Evolutionary conservation across 768 basidiomycete species (phyloP), one percentile per base, ranked within the genome.

Genomic region (Auricularia cornea): DNA sequence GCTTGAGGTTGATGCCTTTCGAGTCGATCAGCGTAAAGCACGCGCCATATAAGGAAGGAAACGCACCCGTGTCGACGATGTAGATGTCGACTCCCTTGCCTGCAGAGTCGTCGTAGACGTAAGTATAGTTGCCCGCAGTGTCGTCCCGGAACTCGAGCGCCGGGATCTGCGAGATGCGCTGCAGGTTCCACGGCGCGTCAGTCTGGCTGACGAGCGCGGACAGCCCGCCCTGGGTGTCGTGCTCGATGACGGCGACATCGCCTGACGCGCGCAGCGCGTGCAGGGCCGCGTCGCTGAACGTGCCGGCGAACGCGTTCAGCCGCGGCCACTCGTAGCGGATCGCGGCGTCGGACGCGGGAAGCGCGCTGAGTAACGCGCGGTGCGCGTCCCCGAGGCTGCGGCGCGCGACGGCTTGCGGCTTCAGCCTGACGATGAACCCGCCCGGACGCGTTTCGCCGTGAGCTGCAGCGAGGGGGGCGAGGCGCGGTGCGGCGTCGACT

Each of bases 221-320:
- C 81, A 83, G 64, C 61, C 77, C 18, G 74, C 76, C 30, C 79
- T 73, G 63, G 77, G 75, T 63, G 70, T 72, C 40, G 68, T 68
- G 20, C 62, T 66, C 23, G 40, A 75, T 68, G 28, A 61, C 65
- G 32, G 68, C 70, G 20, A 75, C 72, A 30, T 72, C 72, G 6
- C 63, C 65, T 31, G 65, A 71, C 0, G 71, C 68, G 23, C 70
- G 68, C 26, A 75, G 67, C 4, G 65, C 29, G 20, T 70, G 67
- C 38, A 75, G 64, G 3, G 71, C 64, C 28, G 64, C 68, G 0
- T 66, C 67, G 40, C 29, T 31, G 54, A 71, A 65, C 10, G 40
- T 63, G 16, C 35, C 35, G 35, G 35, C 35, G 35, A 38, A 38
- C 10, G 35, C 35, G 35, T 38, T 38, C 35, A 38, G 35, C 35